Conservation (phyloP, 2,329 filamentous ascomycete species). For the Neodidymelliopsis sp. region DNA sequence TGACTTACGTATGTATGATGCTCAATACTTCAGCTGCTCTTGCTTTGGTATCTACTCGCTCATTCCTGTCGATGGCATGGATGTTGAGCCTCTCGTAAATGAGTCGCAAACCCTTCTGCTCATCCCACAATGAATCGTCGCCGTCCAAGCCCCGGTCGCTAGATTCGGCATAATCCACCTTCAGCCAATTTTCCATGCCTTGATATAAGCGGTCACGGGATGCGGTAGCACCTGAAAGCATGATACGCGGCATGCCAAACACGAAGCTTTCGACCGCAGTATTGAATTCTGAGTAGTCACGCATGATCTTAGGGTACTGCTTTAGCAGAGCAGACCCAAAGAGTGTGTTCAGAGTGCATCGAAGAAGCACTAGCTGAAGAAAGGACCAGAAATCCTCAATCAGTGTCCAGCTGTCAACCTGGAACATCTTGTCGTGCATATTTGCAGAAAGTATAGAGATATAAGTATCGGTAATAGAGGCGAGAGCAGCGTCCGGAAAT, state of each 20-base stretch:
- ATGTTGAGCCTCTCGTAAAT: slow-evolving; percentile 28
- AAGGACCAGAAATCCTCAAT: slow-evolving; percentile 44
- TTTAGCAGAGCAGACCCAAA: slow-evolving; percentile 37
- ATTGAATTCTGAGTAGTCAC: slow-evolving; percentile 39
- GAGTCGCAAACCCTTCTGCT: slow-evolving; percentile 29
- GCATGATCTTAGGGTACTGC: slow-evolving; percentile 32
- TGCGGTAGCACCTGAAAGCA: slow-evolving; percentile 22
- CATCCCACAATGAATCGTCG: slow-evolving; percentile 29
- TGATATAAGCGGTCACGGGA: slow-evolving; percentile 29
- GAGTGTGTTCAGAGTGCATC: slow-evolving; percentile 33
- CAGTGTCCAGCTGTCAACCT: slow-evolving; percentile 36
- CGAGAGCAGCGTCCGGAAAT: slow-evolving; percentile 23
- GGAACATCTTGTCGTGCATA: slow-evolving; percentile 43
- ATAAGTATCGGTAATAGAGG: slow-evolving; percentile 24
- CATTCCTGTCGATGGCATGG: slow-evolving; percentile 13
- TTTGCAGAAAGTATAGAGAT: slow-evolving; percentile 29
- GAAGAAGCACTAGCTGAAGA: slow-evolving; percentile 36
- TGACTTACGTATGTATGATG: slow-evolving; percentile 35
- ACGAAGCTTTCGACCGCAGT: slow-evolving; percentile 26
- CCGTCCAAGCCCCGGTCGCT: slow-evolving; percentile 22
- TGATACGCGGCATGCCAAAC: slow-evolving; percentile 27
- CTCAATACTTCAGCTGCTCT: slow-evolving; percentile 32
- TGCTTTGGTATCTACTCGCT: slow-evolving; percentile 17
- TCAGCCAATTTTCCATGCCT: slow-evolving; percentile 35
- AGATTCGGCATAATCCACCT: slow-evolving; percentile 22